Evolutionary conservation across 1,284 basidiomycete genomes (phyloP).

Genomic region (Malassezia sp.): DNA sequence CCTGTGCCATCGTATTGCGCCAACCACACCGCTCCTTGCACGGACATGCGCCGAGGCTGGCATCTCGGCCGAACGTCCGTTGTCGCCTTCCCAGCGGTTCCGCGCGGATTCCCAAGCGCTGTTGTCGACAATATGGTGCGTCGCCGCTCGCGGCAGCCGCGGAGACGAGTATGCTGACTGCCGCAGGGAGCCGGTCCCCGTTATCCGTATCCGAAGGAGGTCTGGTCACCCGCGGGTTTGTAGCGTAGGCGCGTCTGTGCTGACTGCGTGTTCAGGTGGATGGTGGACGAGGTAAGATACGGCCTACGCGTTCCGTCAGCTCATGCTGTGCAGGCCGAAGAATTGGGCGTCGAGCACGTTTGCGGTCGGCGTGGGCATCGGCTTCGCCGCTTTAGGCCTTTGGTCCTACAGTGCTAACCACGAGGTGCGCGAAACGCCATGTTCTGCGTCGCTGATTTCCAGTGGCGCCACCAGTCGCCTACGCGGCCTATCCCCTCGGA

Average conservation of each 20-base stretch:
- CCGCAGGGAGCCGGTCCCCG: conserved; percentile 48
- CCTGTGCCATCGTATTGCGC: conserved; percentile 3
- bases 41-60: neutral
- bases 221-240: conserved; percentile 50
- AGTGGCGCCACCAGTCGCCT: conserved; percentile 43
- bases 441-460: conserved; percentile 1
- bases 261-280: conserved; percentile 46
- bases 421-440: conserved; percentile 50
- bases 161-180: conserved; percentile 3
- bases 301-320: neutral
- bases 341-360: conserved; percentile 53
- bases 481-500: conserved; percentile 35
- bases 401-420: conserved; percentile 51
- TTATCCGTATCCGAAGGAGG: conserved; percentile 54
- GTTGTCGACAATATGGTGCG: conserved; percentile 7
- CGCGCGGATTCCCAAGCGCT: too few species aligned
- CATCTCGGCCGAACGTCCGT: conserved; percentile 6
- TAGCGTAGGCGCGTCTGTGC: neutral
- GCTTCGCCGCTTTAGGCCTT: conserved; percentile 49
- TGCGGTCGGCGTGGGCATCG: conserved; percentile 49
- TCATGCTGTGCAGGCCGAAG: conserved; percentile 43
- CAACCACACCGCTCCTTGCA: neutral
- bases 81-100: too few species aligned
- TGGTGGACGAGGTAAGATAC: conserved; percentile 53
- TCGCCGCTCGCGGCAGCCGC: neutral